Evolutionary conservation across 164 flowering plant genomes (phyloP), one percentile per base, ranked within the genome.

Genomic region (Warburgia ugandensis): DNA sequence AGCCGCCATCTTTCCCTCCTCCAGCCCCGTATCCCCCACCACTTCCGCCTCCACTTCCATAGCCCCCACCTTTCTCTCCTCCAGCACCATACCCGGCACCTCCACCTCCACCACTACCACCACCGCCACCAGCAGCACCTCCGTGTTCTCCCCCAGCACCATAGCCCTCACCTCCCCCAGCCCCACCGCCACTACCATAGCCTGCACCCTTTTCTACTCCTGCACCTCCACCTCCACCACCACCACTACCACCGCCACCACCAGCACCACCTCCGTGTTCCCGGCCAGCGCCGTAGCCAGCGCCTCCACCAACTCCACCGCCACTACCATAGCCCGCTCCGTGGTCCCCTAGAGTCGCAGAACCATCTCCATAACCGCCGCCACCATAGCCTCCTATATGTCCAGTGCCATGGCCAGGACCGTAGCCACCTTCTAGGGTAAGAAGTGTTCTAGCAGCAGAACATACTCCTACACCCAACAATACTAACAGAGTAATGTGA

Each of bases 401-500:
- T 4, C 47, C 64, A 37, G 25, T 32, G 23, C 60, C 59, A 8
- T 28, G 21, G 13, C 64, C 62, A 28, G 35, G 30, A 10, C 53
- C 55, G 44, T 37, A 7, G 22, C 44, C 54, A 39, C 45, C 58
- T 19, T 47, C 68, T 19, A 52, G 10, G n/a, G 55, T 52, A 29
- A 67, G 52, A 52, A 67, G 72, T 4, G 55, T 47, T 49, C 75
- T 71, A 45, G 67, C 35, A 14, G 72, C 72, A 9, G 60, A 52
- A 44, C 71, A 63, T 22, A 58, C 23, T 23, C 62, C 66, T 16
- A 67, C 5, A 22, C 66, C 35, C 17, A 67, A 30, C 21, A 64
- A 42, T 39, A 67, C 56, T 9, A 61, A 54, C 54, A 60, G 61
- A 26, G 59, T 54, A 42, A 44, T 14, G 26, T 28, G 21, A 20